Evolutionary conservation across 2,329 filamentous ascomycete species (phyloP), one percentile per base, ranked within the genome.

Genomic region (Akanthomyces muscarius): DNA sequence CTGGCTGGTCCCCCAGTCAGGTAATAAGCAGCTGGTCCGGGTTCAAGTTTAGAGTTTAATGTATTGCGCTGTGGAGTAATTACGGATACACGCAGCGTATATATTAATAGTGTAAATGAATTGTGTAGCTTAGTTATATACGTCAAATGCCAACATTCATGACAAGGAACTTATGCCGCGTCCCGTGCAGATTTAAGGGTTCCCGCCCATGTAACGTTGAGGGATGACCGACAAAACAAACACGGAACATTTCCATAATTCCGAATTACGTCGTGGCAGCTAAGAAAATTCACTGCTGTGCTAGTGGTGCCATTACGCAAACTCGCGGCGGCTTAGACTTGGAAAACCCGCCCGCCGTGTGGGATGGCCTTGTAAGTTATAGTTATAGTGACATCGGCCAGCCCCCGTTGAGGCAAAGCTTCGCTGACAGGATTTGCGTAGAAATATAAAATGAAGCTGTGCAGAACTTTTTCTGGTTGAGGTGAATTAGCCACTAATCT

Each of bases 1-100:
- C 25, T 64, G 1, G 25, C 30, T 57, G 58, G 63, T 28, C 14
- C 21, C 2, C 58, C 63, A 11, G 52, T 52, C 6, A 61, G 61
- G 25, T 23, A 44, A 21, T 25, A 23, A 42, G 25, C 36, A 48
- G 28, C n/a, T 36, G 21, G 52, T 44, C 38, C 16, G 36, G 14
- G 30, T 16, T 48, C 30, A 36, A 10, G 36, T 36, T 48, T 11
- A 48, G 13, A 5, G 52, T 55, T 42, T 55, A 55, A 30, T 48
- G 21, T 25, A 14, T 14, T 30, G 28, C 2, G 28, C 28, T 30
- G 28, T 6, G 28, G 28, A 30, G 28, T 30, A 30, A 30, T 6
- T 30, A 30, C 28, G 28, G 28, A 30, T 30, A 30, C 28, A 28
- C 6, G 21, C 45, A 48, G 14, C 14, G 14, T 4, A 28, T 28